Base-by-base conservation (phyloP, 2,329 filamentous ascomycete genomes). In the Helminthosporium solani region DNA sequence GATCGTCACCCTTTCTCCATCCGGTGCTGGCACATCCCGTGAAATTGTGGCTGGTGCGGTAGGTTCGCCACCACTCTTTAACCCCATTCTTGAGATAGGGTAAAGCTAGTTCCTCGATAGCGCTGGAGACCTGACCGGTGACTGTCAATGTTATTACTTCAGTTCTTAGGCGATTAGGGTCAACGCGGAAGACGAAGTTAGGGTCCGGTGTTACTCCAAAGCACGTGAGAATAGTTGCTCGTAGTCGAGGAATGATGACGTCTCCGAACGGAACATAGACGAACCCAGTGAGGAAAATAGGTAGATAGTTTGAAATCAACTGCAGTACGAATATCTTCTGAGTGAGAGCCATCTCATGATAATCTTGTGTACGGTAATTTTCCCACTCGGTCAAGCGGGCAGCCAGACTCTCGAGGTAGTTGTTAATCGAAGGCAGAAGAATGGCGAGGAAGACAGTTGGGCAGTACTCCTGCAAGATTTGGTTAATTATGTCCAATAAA, bases 251-350 rank as follows among this genome's bases (percentile, higher is more conserved):
- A 20, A 68, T 55, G 7, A 66, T 47, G 0, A 40, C 44, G 31
- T 56, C 47, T 7, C 60, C 61, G 28, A 64, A 66, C 1, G 64
- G 63, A 11, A 67, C 61, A 40, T 67, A 67, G 11, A 66, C 46
- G 21, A 66, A 67, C 1, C 62, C 63, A 1, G 61, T 64, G 7
- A 67, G 57, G n/a, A 66, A 58, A n/a, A 66, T 67, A 1, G 65
- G 65, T 4, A 67, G 49, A 34, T 67, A 68, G 20, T 65, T 65
- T 3, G 65, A 65, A n/a, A 68, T 61, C 3, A 61, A 67, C 49
- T 66, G 66, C 6, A 68, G 50, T 7, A 68, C 60, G 25, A 68
- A 68, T 3, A 64, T 56, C 47, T 68, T 68, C 25, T 65, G 64
- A 5, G 63, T 68, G 7, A 66, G 47, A 4, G 64, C 64, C 59